Conservation (phyloP, 2,329 filamentous ascomycete genomes). For the Aspergillus ochraceoroseus region DNA sequence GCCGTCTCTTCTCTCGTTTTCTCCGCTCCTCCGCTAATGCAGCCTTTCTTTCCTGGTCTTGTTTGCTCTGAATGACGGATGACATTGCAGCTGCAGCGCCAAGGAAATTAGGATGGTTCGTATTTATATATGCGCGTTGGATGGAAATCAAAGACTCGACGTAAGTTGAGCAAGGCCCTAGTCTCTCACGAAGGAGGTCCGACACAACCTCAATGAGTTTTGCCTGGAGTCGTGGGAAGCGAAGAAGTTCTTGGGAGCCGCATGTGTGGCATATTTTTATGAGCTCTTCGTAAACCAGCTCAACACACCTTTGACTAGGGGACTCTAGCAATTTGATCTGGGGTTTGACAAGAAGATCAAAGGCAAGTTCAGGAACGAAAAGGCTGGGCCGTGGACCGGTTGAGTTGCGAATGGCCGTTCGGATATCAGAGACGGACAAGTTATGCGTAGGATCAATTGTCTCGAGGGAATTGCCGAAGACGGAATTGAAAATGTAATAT, state of each 20-base stretch:
- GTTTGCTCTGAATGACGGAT: constrained; percentile 88
- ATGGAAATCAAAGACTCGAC: constrained; percentile 97
- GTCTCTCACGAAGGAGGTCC: constrained; percentile 82
- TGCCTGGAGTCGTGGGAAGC: constrained; percentile 87
- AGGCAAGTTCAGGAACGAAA: constrained; percentile 95
- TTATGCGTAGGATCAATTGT: constrained; percentile 95
- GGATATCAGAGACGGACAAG: constrained; percentile 87
- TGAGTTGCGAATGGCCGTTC: constrained; percentile 96
- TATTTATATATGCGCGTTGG: constrained; percentile 97
- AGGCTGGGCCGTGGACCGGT: constrained; percentile 92
- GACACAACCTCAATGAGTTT: constrained; percentile 98
- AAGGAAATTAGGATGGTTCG: constrained; percentile 97
- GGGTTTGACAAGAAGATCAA: constrained; percentile 94
- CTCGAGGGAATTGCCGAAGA: constrained; percentile 94
- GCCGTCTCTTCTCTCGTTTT: constrained; percentile 72
- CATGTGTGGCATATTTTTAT: constrained; percentile 99
- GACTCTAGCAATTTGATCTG: constrained; percentile 96
- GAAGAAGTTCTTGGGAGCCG: constrained; percentile 85
- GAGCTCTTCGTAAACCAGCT: constrained; percentile 95
- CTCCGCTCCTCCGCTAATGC: constrained; percentile 77
- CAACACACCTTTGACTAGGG: constrained; percentile 91
- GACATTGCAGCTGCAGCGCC: constrained; percentile 97
- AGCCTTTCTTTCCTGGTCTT: constrained; percentile 83
- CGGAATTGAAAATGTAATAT: constrained; percentile 99
- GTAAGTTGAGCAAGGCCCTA: constrained; percentile 83